Base-by-base conservation (phyloP, 2,329 filamentous ascomycete genomes). In the Pestalotiopsis fici region DNA sequence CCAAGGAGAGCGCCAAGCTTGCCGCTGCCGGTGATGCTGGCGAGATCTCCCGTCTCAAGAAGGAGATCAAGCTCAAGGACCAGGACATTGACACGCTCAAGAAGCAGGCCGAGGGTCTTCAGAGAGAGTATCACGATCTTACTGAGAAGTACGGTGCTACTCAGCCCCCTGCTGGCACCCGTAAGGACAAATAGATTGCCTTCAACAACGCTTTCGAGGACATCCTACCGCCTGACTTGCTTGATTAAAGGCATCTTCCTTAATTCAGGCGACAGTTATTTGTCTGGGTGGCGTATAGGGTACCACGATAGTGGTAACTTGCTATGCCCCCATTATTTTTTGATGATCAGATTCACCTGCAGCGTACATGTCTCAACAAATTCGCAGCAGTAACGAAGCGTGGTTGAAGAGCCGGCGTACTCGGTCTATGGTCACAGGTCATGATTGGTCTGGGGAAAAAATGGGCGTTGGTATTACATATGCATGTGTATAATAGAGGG, bases 101-200 rank as follows among this genome's bases (percentile, higher is more conserved):
- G 91, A 97, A 97, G 87, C 96, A 99, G 87, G 88, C 90, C 70
- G 89, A 93, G 78, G 93, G 93, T 64, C 86, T 98, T 69, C 90
- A 90, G 79, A 88, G 90, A 78, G 95, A 97, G 85, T 98, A 98
- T 82, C 89, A 93, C 78, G 89, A 91, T 73, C 86, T 98, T 74
- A 90, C 93, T 71, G 95, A 98, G 77, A 90, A 96, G 85, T 91
- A 95, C 74, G 87, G 90, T 68, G 82, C 85, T 68, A 86, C 87
- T 13, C 83, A 86, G 72, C 74, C 80, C 67, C 82, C 85, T 59
- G 80, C 78, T 13, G 84, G 85, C 35, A 80, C 82, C 65, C 89
- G 88, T 82, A 93, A 93, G 85, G 82, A 85, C 15, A 83, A 82
- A 76, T 87, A 85, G 65, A 65, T 23, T 25, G 55, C 12, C 21